phyloP scores from a whole-genome alignment of 164 flowering plant genomes.

The Houttuynia cordata region DNA sequence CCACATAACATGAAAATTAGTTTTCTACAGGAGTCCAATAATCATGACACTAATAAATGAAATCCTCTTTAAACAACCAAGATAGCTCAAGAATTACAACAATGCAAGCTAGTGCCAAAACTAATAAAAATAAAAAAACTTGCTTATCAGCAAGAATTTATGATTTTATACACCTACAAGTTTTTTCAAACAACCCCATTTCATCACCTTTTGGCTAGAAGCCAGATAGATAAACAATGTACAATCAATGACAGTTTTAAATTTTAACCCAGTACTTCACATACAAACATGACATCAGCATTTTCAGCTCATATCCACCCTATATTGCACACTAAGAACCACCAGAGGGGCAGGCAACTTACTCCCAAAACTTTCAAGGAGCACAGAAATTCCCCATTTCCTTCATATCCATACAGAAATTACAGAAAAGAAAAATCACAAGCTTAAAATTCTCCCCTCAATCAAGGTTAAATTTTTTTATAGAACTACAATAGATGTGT shows the following conservation, averaged over 20 bases:
- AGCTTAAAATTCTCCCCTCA: slow-evolving; percentile 6
- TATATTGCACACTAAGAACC: slow-evolving; percentile 5
- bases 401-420: slow-evolving; percentile 5
- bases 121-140: too few species aligned
- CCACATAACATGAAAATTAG: slow-evolving; percentile 2
- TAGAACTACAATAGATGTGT: too few species aligned
- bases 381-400: slow-evolving; percentile 11
- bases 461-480: too few species aligned
- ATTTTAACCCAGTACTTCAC: too few species aligned
- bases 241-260: too few species aligned
- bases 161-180: too few species aligned
- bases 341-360: slow-evolving; percentile 8
- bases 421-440: slow-evolving; percentile 7
- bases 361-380: slow-evolving; percentile 13
- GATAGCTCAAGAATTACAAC: too few species aligned
- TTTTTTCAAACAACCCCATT: too few species aligned
- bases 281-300: background rate
- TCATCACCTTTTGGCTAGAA: too few species aligned
- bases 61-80: background rate
- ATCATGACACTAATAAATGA: background rate
- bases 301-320: slow-evolving; percentile 5
- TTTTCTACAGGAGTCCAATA: background rate
- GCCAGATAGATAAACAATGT: too few species aligned
- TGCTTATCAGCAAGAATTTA: too few species aligned
- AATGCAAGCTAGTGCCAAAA: too few species aligned